Evolutionary conservation across 805 yeast species (phyloP), one percentile per base, ranked within the genome.

Genomic region (Maudiozyma saulgeensis): DNA sequence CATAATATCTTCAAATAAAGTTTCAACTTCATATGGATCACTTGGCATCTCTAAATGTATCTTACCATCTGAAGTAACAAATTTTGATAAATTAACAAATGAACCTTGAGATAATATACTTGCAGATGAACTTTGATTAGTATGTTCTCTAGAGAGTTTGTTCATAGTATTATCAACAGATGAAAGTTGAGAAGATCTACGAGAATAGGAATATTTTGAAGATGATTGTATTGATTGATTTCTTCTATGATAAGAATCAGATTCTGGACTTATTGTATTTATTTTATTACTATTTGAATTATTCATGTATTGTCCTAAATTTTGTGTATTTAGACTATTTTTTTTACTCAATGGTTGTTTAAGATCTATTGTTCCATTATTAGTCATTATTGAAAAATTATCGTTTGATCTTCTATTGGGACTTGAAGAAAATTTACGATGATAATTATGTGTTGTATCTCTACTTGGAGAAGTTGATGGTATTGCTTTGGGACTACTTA

Each of bases 1-100:
- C 91, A 90, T 84, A 52, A 90, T 77, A 51, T 84, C 89, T 48
- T 79, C 75, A 62, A 87, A 89, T 79, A 85, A 71, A 50, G 75
- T 71, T 57, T 87, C 91, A 18, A 90, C 79, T 53, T 81, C 87
- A 53, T 72, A 69, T 11, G 75, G 79, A 55, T 83, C 79, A 7
- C 69, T 65, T 0, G 96, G 96, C 59, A 77, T 82, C 47, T 85
- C 90, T 45, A 86, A 64, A 52, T 53, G 59, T 5, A 56, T 56
- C 48, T 58, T 55, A 1, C 68, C 71, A 51, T 66, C 69, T 6
- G 60, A 47, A 2, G 61, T 54, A 49, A 64, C 55, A 40, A 59
- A 67, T 48, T 53, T 60, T 15, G 59, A 50, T 26, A 64, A 49
- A 45, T 58, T 63, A 1, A 63, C 56, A n/a, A 39, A 32, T 3